Evolutionary conservation across 768 basidiomycete genomes (phyloP).

Genomic region (Arthromyces matolae): DNA sequence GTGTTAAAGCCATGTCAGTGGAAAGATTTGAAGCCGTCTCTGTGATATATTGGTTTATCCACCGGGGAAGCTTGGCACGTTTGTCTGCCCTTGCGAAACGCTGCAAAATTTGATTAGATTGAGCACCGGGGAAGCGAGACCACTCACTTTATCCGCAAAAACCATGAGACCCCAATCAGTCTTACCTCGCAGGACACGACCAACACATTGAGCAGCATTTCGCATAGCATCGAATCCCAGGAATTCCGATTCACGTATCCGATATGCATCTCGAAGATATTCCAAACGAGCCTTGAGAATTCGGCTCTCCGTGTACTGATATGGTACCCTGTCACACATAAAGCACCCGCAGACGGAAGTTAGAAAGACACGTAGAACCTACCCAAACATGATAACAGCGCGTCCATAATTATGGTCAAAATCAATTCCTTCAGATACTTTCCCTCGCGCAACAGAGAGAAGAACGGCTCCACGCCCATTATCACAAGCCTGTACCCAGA

Average conservation of each 20-base stretch:
- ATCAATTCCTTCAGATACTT: conserved; percentile 99
- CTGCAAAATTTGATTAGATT: conserved; percentile 32
- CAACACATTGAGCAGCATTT: conserved; percentile 98
- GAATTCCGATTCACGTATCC: conserved; percentile 97
- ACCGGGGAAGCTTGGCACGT: conserved; percentile 91
- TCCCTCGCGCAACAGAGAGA: conserved; percentile 95
- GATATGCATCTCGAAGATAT: conserved; percentile 96
- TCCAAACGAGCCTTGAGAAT: conserved; percentile 96
- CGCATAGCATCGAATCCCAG: conserved; percentile 99
- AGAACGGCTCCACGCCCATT: conserved; percentile 97
- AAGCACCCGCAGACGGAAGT: conserved; percentile 9
- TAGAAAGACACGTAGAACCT: conserved; percentile 5
- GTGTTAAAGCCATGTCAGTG: conserved; percentile 93
- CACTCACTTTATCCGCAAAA: conserved; percentile 92
- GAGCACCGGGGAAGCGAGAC: background rate
- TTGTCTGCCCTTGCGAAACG: conserved; percentile 91
- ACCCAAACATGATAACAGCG: conserved; percentile 99
- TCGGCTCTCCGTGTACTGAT: conserved; percentile 97
- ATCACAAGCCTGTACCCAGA: conserved; percentile 95
- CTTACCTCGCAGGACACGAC: conserved; percentile 95
- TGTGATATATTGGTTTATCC: conserved; percentile 99
- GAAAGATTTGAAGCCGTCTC: conserved; percentile 96
- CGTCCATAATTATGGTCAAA: conserved; percentile 99
- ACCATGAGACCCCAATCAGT: conserved; percentile 99
- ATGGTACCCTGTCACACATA: conserved; percentile 67